These are phyloP conservation scores for Parachaetomium inaequale DNA, from an alignment of 495 filamentous ascomycete genomes.

Conservation along the genomic window DNA sequence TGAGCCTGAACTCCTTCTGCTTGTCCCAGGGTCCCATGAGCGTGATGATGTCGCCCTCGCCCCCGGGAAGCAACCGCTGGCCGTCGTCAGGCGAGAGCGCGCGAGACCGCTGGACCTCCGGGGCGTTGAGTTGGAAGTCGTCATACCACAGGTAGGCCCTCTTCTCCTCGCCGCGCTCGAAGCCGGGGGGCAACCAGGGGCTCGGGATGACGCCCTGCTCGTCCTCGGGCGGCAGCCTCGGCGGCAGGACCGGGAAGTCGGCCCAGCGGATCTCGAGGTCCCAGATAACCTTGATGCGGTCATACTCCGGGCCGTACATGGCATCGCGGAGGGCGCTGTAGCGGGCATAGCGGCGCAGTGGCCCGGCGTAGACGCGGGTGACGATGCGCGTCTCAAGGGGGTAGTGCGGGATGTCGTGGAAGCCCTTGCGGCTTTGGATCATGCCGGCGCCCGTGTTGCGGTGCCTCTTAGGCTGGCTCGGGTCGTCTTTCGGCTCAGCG, in stretches of 20 bases:
- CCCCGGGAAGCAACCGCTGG: conserved; percentile 30
- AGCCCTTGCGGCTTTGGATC: conserved; percentile 28
- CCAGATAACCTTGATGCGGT: conserved; percentile 38
- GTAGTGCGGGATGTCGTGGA: conserved; percentile 41
- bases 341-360: conserved; percentile 43
- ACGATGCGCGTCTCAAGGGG: conserved; percentile 45
- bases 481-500: conserved; percentile 15
- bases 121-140: conserved; percentile 19
- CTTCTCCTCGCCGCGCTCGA: conserved; percentile 29
- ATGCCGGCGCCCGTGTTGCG: conserved; percentile 26
- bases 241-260: conserved; percentile 39
- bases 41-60: conserved; percentile 32
- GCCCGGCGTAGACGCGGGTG: conserved; percentile 45
- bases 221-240: conserved; percentile 27
- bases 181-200: conserved; percentile 39
- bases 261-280: conserved; percentile 41
- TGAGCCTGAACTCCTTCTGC: conserved; percentile 36
- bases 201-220: conserved; percentile 33
- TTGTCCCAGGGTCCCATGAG: conserved; percentile 37
- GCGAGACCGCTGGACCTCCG: conserved; percentile 25
- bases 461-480: conserved; percentile 19
- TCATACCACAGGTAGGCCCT: conserved; percentile 34
- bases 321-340: conserved; percentile 41
- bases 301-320: conserved; percentile 43
- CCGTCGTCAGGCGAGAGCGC: conserved; percentile 24